These are phyloP conservation scores for Pleurotus cornucopiae DNA, from an alignment of 768 basidiomycete species.

Conservation along the genomic window DNA sequence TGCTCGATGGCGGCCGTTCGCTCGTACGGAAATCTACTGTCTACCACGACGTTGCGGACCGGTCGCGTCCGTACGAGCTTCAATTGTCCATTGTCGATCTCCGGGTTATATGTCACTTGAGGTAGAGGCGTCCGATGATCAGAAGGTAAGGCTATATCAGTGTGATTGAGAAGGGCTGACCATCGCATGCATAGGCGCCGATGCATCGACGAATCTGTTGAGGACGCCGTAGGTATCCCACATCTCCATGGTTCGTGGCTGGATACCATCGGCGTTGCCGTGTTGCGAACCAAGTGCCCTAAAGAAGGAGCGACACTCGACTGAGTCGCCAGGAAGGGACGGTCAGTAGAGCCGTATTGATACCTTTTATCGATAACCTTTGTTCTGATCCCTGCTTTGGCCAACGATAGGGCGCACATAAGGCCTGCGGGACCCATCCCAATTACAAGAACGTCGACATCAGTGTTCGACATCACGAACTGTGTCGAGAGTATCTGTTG, in stretches of 20 bases:
- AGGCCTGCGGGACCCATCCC: slow-evolving; percentile 39
- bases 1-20: background rate
- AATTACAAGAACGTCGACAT: slow-evolving; percentile 33
- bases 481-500: too few species aligned
- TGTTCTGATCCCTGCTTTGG: slow-evolving; percentile 17
- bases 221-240: slow-evolving; percentile 15
- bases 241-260: slow-evolving; percentile 17
- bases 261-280: slow-evolving; percentile 17
- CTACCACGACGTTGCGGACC: background rate
- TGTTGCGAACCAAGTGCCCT: background rate
- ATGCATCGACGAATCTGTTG: slow-evolving; percentile 5
- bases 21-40: slow-evolving; percentile 4
- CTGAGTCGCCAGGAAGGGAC: too few species aligned
- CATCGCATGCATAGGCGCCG: slow-evolving; percentile 3
- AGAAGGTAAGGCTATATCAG: background rate
- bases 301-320: too few species aligned
- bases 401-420: slow-evolving; percentile 20
- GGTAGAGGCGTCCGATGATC: background rate
- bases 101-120: slow-evolving; percentile 8
- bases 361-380: slow-evolving; percentile 20
- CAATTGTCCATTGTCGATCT: background rate
- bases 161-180: background rate
- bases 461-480: slow-evolving; percentile 7
- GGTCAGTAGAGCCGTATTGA: too few species aligned
- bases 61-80: background rate